Evolutionary conservation across 2,329 filamentous ascomycete genomes (phyloP), one percentile per base, ranked within the genome.

Genomic region (Zymoseptoria brevis): DNA sequence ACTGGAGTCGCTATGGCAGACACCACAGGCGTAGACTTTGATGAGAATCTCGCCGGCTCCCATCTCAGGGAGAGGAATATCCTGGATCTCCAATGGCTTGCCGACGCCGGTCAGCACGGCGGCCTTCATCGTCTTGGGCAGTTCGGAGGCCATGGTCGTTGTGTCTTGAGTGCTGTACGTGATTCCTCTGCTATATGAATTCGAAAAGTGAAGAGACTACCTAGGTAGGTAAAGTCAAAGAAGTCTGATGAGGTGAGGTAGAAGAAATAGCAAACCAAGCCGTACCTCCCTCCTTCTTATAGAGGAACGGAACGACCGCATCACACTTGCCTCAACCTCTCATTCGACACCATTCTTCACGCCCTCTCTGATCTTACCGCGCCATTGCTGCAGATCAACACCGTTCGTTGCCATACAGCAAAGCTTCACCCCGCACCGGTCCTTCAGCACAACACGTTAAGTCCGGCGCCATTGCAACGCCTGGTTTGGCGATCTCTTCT

Each of bases 11-110:
- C 80, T 82, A 71, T 85, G 85, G 72, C 88, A 91, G 54, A 92
- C 81, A 50, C 88, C 88, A 65, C 85, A 89, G 5, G 87, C 87
- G 8, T 85, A 76, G 2, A 89, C 81, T 71, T 90, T 90, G 72
- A 89, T 79, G 24, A 91, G 80, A 2, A 91, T 75, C 67, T 89
- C 78, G 19, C 81, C 80, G 0, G 77, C 70, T 6, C 78, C 74
- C 1, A 87, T 86, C 35, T 76, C 70, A 60, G 80, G 77, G 49
- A 90, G 77, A 19, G 80, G 76, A 3, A 86, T 68, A 2, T 89
- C 81, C 63, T 84, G 80, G 62, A 90, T 75, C 1, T 74, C 74
- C 63, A 87, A 77, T 0, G 83, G 79, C 2, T 73, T 74, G 58
- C 80, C 78, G 24, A 75, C 71, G 59, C 79, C 76, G 57, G 81